phyloP scores from a whole-genome alignment of 2,329 filamentous ascomycete species.

The Phoma herbarum region DNA sequence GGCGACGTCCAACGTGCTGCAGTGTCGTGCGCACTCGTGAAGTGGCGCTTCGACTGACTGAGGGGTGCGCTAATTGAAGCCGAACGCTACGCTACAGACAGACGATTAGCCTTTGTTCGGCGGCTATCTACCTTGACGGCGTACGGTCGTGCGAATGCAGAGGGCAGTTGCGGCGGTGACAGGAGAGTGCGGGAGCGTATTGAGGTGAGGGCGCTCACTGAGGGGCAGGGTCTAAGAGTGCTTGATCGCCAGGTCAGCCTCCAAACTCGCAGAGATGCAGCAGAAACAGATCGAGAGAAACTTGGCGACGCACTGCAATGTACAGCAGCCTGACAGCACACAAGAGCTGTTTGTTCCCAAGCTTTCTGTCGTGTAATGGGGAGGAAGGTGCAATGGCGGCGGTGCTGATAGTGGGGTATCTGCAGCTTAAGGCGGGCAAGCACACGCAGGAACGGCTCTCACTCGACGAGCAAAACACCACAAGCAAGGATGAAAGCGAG shows the following conservation, averaged over 20 bases:
- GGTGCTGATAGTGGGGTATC: conserved; percentile 30
- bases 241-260: conserved; percentile 31
- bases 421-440: conserved; percentile 19
- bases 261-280: conserved; percentile 5
- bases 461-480: conserved; percentile 21
- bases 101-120: conserved; percentile 16
- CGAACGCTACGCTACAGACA: conserved; percentile 19
- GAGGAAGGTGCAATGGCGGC: conserved; percentile 19
- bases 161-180: conserved; percentile 13
- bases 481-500: conserved; percentile 19
- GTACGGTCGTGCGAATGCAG: conserved; percentile 13
- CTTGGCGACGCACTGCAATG: conserved; percentile 22
- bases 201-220: conserved; percentile 22
- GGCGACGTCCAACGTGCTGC: conserved; percentile 6
- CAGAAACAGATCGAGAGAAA: conserved; percentile 9
- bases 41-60: conserved; percentile 22
- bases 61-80: conserved; percentile 21
- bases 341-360: conserved; percentile 14
- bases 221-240: conserved; percentile 27
- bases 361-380: conserved; percentile 28
- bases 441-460: conserved; percentile 22
- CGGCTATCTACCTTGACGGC: conserved; percentile 13
- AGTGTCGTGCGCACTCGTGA: conserved; percentile 13
- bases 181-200: conserved; percentile 15
- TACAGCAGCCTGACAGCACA: conserved; percentile 14